Evolutionary conservation across 495 filamentous ascomycete species (phyloP), one percentile per base, ranked within the genome.

Genomic region (Eremomyces bilateralis): DNA sequence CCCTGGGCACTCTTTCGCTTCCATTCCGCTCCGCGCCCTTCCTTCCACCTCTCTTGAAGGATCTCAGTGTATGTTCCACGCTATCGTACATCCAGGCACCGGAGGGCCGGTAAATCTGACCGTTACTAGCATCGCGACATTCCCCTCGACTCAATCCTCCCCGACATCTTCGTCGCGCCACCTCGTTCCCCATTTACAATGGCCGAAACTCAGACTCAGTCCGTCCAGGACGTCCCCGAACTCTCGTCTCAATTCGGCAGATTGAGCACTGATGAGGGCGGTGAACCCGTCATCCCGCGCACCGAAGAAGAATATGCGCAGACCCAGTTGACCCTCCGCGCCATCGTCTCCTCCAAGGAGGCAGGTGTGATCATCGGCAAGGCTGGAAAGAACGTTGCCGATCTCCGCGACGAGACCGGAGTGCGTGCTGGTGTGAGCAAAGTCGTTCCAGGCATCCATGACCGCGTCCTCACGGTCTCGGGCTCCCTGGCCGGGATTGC

Each of bases 291-390:
- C 18, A 44, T 40, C 12, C 59, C 46, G 13, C 47, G 51, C 34
- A 91, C 85, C 22, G 90, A 97, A 41, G 84, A 95, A 45, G 88
- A 97, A 52, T 97, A 95, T 52, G 82, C 80, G 12, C 69, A 80
- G 53, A 66, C 82, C 13, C 76, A 81, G 53, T 63, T 97, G 46
- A 97, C 88, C 36, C 69, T 97, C 29, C 79, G 88, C 47, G 90
- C 88, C 36, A 95, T 97, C 50, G 90, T 97, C 46, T 90, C 85
- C 12, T 90, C 90, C 46, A 94, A 94, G 59, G 88, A 95, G 57
- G 88, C 88, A 35, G 88, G 88, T 44, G 80, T 95, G 37, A 94
- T 97, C 54, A 97, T 97, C 50, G 88, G 88, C 48, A 97, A 95
- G 59, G 82, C 76, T 27, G 88, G 88, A 39, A 92, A 97, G 65